phyloP scores from a whole-genome alignment of 1,139 yeast genomes.

The Sugiyamaella sp. region DNA sequence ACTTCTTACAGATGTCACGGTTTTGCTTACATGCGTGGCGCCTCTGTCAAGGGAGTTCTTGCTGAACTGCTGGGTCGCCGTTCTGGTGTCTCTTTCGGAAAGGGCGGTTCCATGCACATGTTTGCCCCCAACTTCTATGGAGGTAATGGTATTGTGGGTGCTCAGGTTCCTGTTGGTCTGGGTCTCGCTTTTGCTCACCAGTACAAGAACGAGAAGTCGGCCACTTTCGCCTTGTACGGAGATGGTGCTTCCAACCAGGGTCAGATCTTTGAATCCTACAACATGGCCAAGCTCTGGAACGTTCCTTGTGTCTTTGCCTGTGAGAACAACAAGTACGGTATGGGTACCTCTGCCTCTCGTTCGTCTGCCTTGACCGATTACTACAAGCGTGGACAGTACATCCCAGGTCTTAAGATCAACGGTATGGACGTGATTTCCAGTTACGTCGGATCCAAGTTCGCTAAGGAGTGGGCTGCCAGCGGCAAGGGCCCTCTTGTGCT shows the following conservation, averaged over 20 bases:
- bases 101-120: conserved; percentile 99
- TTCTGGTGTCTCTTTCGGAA: conserved; percentile 93
- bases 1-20: conserved; percentile 99
- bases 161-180: conserved; percentile 97
- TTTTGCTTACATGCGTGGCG: conserved; percentile 94
- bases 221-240: conserved; percentile 90
- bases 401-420: conserved; percentile 96
- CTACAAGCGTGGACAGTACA: conserved; percentile 98
- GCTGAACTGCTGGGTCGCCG: conserved; percentile 98
- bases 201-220: conserved; percentile 74
- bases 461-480: conserved; percentile 90
- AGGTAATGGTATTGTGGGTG: conserved; percentile 99
- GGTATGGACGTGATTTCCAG: conserved; percentile 98
- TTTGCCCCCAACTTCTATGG: conserved; percentile 94
- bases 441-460: conserved; percentile 94
- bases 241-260: conserved; percentile 99
- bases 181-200: conserved; percentile 98
- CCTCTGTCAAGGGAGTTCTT: conserved; percentile 83
- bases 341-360: conserved; percentile 98
- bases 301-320: conserved; percentile 93
- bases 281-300: conserved; percentile 99
- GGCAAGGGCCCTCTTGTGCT: conserved; percentile 96
- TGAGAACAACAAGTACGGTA: conserved; percentile 99
- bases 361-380: conserved; percentile 96
- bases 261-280: conserved; percentile 94